These are phyloP conservation scores for Aspergillus haitiensis DNA, from an alignment of 495 filamentous ascomycete genomes.

Conservation along the genomic window DNA sequence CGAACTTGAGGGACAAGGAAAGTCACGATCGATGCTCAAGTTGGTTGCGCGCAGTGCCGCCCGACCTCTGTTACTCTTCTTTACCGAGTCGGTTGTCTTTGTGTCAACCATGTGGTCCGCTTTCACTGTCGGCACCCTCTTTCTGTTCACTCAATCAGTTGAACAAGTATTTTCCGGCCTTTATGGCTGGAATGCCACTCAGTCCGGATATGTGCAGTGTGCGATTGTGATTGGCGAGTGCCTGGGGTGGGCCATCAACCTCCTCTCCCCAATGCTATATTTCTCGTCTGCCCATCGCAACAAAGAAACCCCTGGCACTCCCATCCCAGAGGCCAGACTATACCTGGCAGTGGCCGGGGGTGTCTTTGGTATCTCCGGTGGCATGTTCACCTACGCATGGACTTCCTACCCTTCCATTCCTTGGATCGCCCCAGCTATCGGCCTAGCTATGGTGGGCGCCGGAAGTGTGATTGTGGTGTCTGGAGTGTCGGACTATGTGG, in stretches of 20 bases:
- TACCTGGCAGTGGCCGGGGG: slow-evolving; percentile 36
- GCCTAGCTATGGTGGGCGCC: slow-evolving; percentile 25
- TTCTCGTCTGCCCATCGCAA: slow-evolving; percentile 35
- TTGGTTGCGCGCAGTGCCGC: slow-evolving; percentile 31
- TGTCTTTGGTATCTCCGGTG: slow-evolving; percentile 36
- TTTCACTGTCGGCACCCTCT: slow-evolving; percentile 53
- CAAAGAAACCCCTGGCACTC: slow-evolving; percentile 32
- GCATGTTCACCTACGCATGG: slow-evolving; percentile 46
- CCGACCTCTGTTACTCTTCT: slow-evolving; percentile 48
- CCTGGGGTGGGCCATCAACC: slow-evolving; percentile 29
- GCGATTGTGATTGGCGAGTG: slow-evolving; percentile 41
- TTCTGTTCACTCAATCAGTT: slow-evolving; percentile 49
- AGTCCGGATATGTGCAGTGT: slow-evolving; percentile 41
- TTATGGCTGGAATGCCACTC: slow-evolving; percentile 34
- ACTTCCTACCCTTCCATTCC: slow-evolving; percentile 32
- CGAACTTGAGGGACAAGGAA: slow-evolving; percentile 34
- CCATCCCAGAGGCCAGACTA: slow-evolving; percentile 41
- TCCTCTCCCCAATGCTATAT: slow-evolving; percentile 32
- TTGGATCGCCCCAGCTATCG: slow-evolving; percentile 31
- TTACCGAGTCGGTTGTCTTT: slow-evolving; percentile 56
- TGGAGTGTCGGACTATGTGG: slow-evolving; percentile 35
- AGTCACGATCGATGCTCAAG: slow-evolving; percentile 16
- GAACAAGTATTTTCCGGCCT: slow-evolving; percentile 40
- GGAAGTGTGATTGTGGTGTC: slow-evolving; percentile 35
- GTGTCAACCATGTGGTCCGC: slow-evolving; percentile 51